These are phyloP conservation scores for Globisporangium paddicum DNA, from an alignment of 352 stramenopile species.

Conservation along the genomic window DNA sequence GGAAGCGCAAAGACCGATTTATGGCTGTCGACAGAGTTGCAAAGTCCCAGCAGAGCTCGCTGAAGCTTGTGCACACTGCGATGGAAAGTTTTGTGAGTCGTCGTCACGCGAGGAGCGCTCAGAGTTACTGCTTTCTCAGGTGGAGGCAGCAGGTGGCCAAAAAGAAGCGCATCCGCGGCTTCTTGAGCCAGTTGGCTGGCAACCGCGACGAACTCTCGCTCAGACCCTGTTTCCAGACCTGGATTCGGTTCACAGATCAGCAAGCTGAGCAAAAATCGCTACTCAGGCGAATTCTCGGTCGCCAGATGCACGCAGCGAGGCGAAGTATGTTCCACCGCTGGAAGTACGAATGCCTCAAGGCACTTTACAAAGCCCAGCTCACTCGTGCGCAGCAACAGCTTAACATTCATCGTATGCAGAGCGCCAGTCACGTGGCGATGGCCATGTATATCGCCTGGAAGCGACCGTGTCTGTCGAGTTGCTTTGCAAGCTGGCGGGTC, in stretches of 20 bases:
- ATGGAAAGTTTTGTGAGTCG: background rate
- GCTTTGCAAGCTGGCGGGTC: constrained; percentile 23
- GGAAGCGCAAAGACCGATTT: constrained; percentile 6
- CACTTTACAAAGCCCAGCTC: background rate
- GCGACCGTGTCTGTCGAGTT: constrained; percentile 18
- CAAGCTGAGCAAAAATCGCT: background rate
- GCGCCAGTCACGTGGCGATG: constrained; percentile 18
- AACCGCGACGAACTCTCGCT: background rate
- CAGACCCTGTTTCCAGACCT: background rate
- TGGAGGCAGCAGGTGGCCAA: constrained; percentile 1
- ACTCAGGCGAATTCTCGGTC: background rate
- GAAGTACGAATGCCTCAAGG: constrained; percentile 2
- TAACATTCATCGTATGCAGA: constrained; percentile 8
- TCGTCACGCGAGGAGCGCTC: background rate
- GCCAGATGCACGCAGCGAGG: background rate
- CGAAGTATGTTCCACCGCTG: constrained; percentile 7
- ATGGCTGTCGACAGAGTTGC: background rate
- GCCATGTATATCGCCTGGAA: constrained; percentile 25
- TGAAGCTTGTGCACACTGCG: background rate
- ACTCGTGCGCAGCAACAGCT: background rate
- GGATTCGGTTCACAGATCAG: background rate
- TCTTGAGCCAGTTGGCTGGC: background rate
- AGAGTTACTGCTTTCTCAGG: background rate
- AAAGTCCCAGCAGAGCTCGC: background rate
- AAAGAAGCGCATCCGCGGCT: background rate